Base-by-base conservation (phyloP, 108 stramenopile genomes). In the Hondaea fermentalgiana region DNA sequence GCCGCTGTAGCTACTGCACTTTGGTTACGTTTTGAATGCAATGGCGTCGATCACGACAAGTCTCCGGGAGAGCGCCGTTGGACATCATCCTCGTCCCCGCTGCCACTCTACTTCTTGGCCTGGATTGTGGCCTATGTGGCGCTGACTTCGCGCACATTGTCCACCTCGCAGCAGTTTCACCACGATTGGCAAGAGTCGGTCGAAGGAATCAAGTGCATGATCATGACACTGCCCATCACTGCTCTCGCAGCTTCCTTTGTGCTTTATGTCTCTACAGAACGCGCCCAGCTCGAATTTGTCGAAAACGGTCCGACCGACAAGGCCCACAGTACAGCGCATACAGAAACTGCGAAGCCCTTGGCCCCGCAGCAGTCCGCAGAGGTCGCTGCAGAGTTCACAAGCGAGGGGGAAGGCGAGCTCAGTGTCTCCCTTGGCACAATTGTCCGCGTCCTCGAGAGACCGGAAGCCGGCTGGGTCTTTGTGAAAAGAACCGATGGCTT, bases 181-280 rank as follows among this genome's bases (percentile, higher is more conserved):
- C 76, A 83, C 1, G 76, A 83, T 35, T 83, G 76, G 76, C 76
- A 83, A 53, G 76, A 83, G 51, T 83, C 76, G 12, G 49, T 83
- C 45, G 76, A 83, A 3, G 76, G 76, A 25, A 83, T 83, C 0
- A 53, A 53, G 49, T 83, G 51, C 51, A 83, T 83, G 76, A 23
- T 83, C 76, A 83, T 53, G 76, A 53, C 51, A 6, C 51, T 83
- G 0, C 76, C 76, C 51, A 25, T 83, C 51, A 25, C 76, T 12
- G 51, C 49, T 8, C 51, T 83, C 51, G 76, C 76, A 16, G 76
- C 49, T 45, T 12, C 51, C 0, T 47, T 83, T 35, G 23, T 17
- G 10, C 64, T 69, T 28, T 69, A 69, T 17, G 42, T 69, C 14
- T 69, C 64, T 42, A 8, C 17, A 12, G 64, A 69, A 6, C 64